Percentiles rank a stretch among this genome's conserved stretches.
These are phyloP conservation scores for Lactarius quietus DNA, from an alignment of 768 basidiomycete species.

Conservation along the genomic window DNA sequence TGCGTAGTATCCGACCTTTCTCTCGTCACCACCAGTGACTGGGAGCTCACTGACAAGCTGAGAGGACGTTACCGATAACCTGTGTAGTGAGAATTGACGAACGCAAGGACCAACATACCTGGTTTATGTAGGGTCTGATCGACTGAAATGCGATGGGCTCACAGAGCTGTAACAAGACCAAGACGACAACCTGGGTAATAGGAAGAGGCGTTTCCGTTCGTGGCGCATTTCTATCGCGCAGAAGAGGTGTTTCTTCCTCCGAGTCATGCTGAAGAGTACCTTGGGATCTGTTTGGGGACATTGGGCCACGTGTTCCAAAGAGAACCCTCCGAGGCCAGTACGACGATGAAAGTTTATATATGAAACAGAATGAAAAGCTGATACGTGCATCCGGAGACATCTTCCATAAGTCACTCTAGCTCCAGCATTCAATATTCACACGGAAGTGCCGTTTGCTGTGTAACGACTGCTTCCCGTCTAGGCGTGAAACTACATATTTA, in stretches of 20 bases:
- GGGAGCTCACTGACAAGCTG: constrained; percentile 43
- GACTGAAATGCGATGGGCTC: neutral
- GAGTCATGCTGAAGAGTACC: neutral
- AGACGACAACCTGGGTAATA: neutral
- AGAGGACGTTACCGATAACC: neutral
- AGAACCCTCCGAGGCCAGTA: neutral
- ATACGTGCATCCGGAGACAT: too few species aligned
- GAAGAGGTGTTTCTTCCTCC: neutral
- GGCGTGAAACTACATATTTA: too few species aligned
- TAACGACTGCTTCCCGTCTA: too few species aligned
- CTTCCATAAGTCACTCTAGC: too few species aligned
- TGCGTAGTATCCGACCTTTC: constrained; percentile 47
- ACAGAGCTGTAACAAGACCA: neutral
- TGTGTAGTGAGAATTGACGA: neutral
- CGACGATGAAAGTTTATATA: neutral
- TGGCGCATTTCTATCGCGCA: neutral
- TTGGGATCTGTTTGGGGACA: neutral
- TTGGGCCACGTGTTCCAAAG: neutral
- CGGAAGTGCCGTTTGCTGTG: too few species aligned
- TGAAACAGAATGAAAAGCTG: neutral
- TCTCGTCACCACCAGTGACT: constrained; percentile 43
- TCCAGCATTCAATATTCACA: too few species aligned
- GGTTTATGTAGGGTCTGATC: constrained; percentile 30
- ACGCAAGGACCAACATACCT: constrained; percentile 38
- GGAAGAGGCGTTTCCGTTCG: neutral